phyloP scores from a whole-genome alignment of 352 stramenopile genomes.

The Globisporangium carolinianum region DNA sequence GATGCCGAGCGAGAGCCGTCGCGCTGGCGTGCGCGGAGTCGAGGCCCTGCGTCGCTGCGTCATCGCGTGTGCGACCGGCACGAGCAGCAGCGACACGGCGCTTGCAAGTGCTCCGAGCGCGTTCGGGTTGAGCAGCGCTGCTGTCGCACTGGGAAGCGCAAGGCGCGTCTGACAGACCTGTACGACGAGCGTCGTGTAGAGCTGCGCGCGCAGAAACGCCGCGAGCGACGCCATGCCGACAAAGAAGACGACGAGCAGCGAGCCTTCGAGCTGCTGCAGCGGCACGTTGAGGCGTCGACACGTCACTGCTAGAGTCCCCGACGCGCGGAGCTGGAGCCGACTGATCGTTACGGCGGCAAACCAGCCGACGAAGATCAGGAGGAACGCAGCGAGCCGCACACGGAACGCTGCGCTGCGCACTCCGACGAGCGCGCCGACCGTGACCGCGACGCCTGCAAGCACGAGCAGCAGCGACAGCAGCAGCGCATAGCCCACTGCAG shows the following conservation, averaged over 20 bases:
- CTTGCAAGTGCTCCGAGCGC: slow-evolving; percentile 16
- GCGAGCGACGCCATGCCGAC: slow-evolving; percentile 38
- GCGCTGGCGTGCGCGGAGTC: slow-evolving; percentile 14
- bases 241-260: slow-evolving; percentile 27
- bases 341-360: slow-evolving; percentile 29
- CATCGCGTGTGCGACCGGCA: slow-evolving; percentile 12
- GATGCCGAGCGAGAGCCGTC: slow-evolving; percentile 42
- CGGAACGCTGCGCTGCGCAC: slow-evolving; percentile 22
- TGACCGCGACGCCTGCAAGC: slow-evolving; percentile 20
- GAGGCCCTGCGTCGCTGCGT: not conserved
- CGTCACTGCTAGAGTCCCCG: slow-evolving; percentile 26
- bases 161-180: slow-evolving; percentile 57
- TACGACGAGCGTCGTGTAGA: slow-evolving; percentile 60
- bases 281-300: slow-evolving; percentile 31
- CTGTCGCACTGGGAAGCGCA: slow-evolving; percentile 19
- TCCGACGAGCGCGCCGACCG: slow-evolving; percentile 20
- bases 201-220: slow-evolving; percentile 58
- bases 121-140: slow-evolving; percentile 32
- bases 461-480: slow-evolving; percentile 20
- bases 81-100: slow-evolving; percentile 12
- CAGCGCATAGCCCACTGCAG: slow-evolving; percentile 20
- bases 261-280: slow-evolving; percentile 15
- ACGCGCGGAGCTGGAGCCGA: slow-evolving; percentile 34
- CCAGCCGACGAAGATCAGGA: slow-evolving; percentile 43
- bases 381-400: slow-evolving; percentile 30